These are phyloP conservation scores for Coccomyxa subellipsoidea DNA, from an alignment of 163 green algal genomes.

Conservation along the genomic window DNA sequence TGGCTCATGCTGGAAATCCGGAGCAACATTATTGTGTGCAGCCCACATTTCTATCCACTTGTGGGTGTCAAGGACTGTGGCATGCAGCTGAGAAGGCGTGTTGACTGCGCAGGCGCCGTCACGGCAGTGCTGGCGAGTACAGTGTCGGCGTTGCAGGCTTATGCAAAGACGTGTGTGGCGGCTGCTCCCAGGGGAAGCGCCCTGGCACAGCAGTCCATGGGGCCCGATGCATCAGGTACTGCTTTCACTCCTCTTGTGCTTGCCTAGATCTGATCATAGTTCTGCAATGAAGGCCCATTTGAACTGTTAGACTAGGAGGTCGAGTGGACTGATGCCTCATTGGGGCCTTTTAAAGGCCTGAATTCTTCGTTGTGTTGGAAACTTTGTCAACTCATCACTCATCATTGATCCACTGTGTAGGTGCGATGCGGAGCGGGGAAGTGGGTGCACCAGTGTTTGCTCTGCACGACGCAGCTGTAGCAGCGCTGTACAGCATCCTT, in stretches of 20 bases:
- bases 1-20: neutral
- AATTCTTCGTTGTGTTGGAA: too few relatives aligned
- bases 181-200: neutral
- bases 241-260: neutral
- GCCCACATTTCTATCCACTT: neutral
- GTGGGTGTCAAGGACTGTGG: too few relatives aligned
- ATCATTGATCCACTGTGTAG: too few relatives aligned
- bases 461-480: neutral
- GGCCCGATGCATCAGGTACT: neutral
- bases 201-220: neutral
- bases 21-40: neutral
- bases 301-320: too few relatives aligned
- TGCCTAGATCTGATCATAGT: too few relatives aligned
- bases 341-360: too few relatives aligned
- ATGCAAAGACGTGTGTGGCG: neutral
- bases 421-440: neutral
- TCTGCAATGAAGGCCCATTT: too few relatives aligned
- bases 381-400: too few relatives aligned
- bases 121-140: neutral
- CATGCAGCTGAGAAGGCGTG: neutral
- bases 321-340: too few relatives aligned
- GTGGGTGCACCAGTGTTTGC: neutral
- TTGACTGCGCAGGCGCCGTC: neutral
- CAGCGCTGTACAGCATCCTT: neutral
- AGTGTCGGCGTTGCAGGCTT: neutral